Evolutionary conservation across 768 basidiomycete species (phyloP), one percentile per base, ranked within the genome.

Genomic region (Mycena polygramma): DNA sequence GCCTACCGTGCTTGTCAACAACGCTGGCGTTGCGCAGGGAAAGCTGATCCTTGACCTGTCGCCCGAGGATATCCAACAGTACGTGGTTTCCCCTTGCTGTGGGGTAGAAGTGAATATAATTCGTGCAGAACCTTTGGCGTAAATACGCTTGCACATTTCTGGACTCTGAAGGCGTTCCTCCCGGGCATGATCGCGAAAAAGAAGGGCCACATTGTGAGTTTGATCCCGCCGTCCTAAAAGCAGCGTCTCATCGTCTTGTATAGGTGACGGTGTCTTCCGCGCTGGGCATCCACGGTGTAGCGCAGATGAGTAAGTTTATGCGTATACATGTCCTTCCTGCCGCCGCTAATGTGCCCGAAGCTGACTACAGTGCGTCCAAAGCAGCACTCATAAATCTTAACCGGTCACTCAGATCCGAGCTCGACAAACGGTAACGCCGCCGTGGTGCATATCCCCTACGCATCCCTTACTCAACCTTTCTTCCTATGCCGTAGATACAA

Each of bases 1-100:
- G 68, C 94, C 94, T 0, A 98, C 98, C 0, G 87, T 98, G 46
- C 82, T 99, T 26, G 85, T 99, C 74, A 99, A 98, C 82, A 98
- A 97, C 77, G 98, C 97, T 0, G 98, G 97, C 22, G 91, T 98
- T 66, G 94, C 94, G 30, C 94, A 96, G 81, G 96, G 96, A 30
- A 97, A 96, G 75, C 81, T 91, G 2, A 82, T 99, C 39, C 81
- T 97, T 15, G 96, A 98, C 75, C 83, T 98, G 67, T 83, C 81
- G 2, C 87, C 92, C 7, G 86, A 89, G 62, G 97, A 99, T 75
- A 80, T 99, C 53, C 83, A 89, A 72, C 91, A 96, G 97, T 98
- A 69, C 39, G 79, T 70, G 43, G 35, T 39, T 64, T 45, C 45
- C 39, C 55, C 19, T 17, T 36, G 15, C 41, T 26, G 48, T 41